phyloP scores from a whole-genome alignment of 371 early-diverging fungal species.

The Rhizopus delemar region DNA sequence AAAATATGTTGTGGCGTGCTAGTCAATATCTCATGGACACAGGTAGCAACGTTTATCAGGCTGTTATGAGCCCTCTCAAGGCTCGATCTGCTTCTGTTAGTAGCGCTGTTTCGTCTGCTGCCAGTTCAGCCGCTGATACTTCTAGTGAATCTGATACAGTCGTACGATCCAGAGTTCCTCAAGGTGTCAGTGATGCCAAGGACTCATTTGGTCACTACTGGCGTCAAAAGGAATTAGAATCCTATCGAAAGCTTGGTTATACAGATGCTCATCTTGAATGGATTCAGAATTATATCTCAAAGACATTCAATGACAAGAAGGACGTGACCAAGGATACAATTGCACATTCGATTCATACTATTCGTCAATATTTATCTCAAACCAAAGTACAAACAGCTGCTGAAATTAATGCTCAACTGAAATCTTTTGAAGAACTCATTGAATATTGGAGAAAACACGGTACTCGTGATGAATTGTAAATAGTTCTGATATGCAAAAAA shows the following conservation, averaged over 20 bases:
- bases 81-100: conserved; percentile 3
- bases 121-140: conserved; percentile 23
- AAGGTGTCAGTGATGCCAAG: conserved; percentile 23
- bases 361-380: conserved; percentile 36
- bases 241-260: conserved; percentile 40
- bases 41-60: conserved; percentile 17
- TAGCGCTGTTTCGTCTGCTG: conserved; percentile 14
- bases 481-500: background rate
- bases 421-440: conserved; percentile 34
- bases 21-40: conserved; percentile 17
- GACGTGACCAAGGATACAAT: conserved; percentile 32
- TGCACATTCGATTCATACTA: conserved; percentile 24
- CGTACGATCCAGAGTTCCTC: conserved; percentile 21
- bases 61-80: conserved; percentile 16
- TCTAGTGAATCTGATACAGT: conserved; percentile 25
- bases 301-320: conserved; percentile 29
- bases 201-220: conserved; percentile 38
- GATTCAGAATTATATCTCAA: conserved; percentile 39
- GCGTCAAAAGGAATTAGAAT: conserved; percentile 37
- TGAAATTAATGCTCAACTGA: conserved; percentile 42
- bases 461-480: conserved; percentile 36
- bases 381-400: conserved; percentile 40
- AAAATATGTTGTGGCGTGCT: conserved; percentile 12
- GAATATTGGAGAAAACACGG: conserved; percentile 33
- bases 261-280: conserved; percentile 47